Percentiles rank a stretch among this genome's conserved stretches.
Conservation (phyloP, 225 moss, liverwort and hornwort species). For the Physcomitrium patens region DNA sequence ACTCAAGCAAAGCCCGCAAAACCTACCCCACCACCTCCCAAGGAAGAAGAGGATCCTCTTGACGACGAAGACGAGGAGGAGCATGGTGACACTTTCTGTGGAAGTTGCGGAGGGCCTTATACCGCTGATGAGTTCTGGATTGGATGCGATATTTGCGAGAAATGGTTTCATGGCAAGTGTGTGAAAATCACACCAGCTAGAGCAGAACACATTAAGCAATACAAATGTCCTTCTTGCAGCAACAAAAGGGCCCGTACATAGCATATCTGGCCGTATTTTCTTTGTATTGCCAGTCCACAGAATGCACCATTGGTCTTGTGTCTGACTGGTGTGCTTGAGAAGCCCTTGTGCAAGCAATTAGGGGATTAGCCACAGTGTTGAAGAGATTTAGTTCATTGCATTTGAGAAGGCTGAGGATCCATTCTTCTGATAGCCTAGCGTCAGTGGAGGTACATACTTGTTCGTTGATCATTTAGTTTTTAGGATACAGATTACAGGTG, state of each 20-base stretch:
- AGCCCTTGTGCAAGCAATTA: conserved; percentile 5
- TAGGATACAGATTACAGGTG: conserved; percentile 5
- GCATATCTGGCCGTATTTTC: conserved; percentile 21
- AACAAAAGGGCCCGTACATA: not conserved
- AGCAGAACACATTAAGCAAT: too few relatives aligned
- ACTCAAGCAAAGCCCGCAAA: conserved; percentile 25
- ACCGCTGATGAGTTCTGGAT: too few relatives aligned
- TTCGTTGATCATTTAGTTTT: conserved; percentile 8
- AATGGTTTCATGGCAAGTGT: too few relatives aligned
- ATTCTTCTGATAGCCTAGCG: conserved; percentile 15
- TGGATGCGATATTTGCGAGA: too few relatives aligned
- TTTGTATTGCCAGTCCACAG: conserved; percentile 25
- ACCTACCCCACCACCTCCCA: conserved; percentile 26
- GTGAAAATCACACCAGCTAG: too few relatives aligned
- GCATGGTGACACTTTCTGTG: too few relatives aligned
- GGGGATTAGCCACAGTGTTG: conserved; percentile 10
- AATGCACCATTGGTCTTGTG: not conserved
- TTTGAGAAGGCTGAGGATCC: conserved; percentile 15
- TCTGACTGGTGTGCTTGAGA: conserved; percentile 3
- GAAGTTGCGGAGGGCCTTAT: too few relatives aligned
- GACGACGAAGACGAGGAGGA: conserved; percentile 5
- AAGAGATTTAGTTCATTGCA: conserved; percentile 8
- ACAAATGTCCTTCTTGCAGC: too few relatives aligned
- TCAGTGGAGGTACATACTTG: not conserved
- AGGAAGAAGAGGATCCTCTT: conserved; percentile 28